Percentiles rank a stretch among this genome's conserved stretches.
Evolutionary conservation across 495 filamentous ascomycete species (phyloP).

Genomic region (Annulohypoxylon moriforme): DNA sequence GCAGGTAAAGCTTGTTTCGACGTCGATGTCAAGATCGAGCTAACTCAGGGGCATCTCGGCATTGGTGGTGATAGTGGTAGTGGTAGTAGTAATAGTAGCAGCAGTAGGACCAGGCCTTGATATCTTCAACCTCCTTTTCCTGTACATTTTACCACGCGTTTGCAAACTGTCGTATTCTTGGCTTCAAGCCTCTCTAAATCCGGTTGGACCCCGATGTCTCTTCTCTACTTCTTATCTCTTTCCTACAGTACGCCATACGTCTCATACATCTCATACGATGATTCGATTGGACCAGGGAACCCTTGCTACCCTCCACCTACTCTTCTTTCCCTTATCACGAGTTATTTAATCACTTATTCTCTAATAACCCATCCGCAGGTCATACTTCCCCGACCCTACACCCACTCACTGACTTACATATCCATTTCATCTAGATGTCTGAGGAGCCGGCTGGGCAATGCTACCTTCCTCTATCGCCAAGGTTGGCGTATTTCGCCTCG

Average conservation of each 20-base stretch:
- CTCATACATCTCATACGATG: slow-evolving; percentile 18
- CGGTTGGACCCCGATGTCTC: slow-evolving; percentile 1
- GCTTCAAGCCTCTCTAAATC: neutral
- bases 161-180: neutral
- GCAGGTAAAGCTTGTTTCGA: slow-evolving; percentile 41
- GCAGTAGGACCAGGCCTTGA: neutral
- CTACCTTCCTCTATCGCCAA: slow-evolving; percentile 44
- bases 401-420: slow-evolving; percentile 21
- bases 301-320: slow-evolving; percentile 35
- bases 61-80: neutral
- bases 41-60: neutral
- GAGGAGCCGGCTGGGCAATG: slow-evolving; percentile 40
- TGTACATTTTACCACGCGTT: neutral
- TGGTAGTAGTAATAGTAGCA: neutral
- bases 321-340: slow-evolving; percentile 29
- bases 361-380: slow-evolving; percentile 8
- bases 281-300: slow-evolving; percentile 27
- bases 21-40: slow-evolving; percentile 10
- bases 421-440: slow-evolving; percentile 23
- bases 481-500: slow-evolving; percentile 16
- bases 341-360: slow-evolving; percentile 13
- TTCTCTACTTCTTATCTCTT: slow-evolving; percentile 26
- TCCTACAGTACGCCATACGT: neutral
- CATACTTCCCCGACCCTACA: slow-evolving; percentile 17
- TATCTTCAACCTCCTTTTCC: neutral